These are phyloP conservation scores for Aspergillus proliferans DNA, from an alignment of 2,329 filamentous ascomycete species.

Conservation along the genomic window DNA sequence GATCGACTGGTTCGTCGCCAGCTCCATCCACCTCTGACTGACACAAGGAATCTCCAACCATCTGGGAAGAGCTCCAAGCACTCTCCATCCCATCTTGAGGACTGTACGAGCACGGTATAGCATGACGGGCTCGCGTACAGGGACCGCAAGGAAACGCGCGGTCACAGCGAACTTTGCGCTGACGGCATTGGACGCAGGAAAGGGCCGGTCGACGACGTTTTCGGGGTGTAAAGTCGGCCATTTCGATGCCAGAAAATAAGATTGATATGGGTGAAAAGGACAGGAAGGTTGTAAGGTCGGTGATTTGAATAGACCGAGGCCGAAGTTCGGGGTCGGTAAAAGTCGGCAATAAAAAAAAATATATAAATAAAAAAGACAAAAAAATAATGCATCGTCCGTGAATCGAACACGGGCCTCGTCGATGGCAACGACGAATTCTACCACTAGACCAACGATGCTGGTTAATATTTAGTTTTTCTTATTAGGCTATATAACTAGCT, in stretches of 20 bases:
- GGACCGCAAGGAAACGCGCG: neutral
- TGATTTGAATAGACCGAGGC: neutral
- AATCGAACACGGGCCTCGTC: conserved; percentile 44
- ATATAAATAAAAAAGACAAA: conserved; percentile 1
- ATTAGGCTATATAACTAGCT: no score
- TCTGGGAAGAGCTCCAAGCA: neutral
- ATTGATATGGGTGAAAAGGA: neutral
- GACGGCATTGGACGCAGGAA: neutral
- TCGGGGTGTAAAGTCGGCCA: neutral
- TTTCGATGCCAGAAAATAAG: neutral
- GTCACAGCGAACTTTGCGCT: neutral
- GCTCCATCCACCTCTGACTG: no score
- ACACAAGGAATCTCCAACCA: neutral
- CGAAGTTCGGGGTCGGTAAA: neutral
- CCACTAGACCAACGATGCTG: conserved; percentile 42
- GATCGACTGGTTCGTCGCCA: no score
- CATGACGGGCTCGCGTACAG: neutral
- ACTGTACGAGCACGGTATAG: neutral
- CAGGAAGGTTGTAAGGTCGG: neutral
- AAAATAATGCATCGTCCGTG: conserved; percentile 34
- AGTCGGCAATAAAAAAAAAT: neutral
- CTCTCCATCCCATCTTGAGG: neutral
- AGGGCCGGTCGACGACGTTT: neutral
- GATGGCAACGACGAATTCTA: conserved; percentile 43
- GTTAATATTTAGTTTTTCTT: no score